Conservation (phyloP, 768 basidiomycete genomes). For the Kwoniella dendrophila region DNA sequence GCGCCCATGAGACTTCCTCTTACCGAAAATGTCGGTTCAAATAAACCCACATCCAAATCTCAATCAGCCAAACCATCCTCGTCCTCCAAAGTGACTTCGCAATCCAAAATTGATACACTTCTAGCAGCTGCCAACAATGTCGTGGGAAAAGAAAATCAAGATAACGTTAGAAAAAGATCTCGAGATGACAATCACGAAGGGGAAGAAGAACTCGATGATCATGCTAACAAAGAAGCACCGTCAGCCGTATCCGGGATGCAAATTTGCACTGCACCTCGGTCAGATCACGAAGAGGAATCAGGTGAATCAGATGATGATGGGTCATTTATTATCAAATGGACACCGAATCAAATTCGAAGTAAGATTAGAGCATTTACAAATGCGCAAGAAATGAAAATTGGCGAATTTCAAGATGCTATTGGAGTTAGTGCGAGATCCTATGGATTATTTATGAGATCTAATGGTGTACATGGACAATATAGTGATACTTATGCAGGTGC, state of each 20-base stretch:
- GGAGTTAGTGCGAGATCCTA: background rate
- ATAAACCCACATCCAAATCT: background rate
- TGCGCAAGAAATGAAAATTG: background rate
- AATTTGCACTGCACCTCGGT: background rate
- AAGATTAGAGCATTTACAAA: constrained; percentile 4
- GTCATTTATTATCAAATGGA: background rate
- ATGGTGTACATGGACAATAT: background rate
- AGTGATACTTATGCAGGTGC: constrained; percentile 4
- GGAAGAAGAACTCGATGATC: background rate
- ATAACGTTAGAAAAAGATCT: background rate
- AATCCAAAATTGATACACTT: background rate
- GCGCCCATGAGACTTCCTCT: background rate
- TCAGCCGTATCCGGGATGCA: background rate
- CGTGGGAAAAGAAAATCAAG: background rate
- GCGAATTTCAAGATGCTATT: background rate
- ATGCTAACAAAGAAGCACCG: background rate
- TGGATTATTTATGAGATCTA: background rate
- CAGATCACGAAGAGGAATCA: background rate
- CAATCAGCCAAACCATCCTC: background rate
- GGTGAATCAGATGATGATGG: background rate
- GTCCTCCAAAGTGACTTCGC: background rate
- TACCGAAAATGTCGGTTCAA: background rate
- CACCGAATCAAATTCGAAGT: background rate
- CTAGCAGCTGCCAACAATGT: background rate
- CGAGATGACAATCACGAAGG: background rate